phyloP scores from a whole-genome alignment of 495 filamentous ascomycete genomes.

The Schizothecium vesticola region DNA sequence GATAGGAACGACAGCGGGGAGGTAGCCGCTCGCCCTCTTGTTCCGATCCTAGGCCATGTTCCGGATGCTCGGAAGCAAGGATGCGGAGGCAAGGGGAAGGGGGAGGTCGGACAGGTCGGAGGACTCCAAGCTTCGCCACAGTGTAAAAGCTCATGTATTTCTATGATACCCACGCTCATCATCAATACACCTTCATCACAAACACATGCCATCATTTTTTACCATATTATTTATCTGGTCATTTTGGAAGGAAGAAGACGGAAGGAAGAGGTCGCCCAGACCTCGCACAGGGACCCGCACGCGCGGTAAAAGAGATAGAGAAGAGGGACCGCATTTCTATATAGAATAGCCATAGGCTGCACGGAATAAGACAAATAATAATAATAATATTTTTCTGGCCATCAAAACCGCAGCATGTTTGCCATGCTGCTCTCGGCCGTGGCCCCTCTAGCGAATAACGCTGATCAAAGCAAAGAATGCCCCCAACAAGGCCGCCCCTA shows the following conservation, averaged over 20 bases:
- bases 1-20: neutral
- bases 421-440: constrained; percentile 1
- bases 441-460: neutral
- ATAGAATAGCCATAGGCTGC: too few relatives aligned
- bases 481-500: neutral
- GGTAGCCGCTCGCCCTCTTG: neutral
- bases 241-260: too few relatives aligned
- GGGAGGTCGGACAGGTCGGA: neutral
- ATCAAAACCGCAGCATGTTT: neutral
- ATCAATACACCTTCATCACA: neutral
- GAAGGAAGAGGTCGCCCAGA: too few relatives aligned
- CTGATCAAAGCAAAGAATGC: constrained; percentile 3
- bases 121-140: neutral
- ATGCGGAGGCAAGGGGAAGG: neutral
- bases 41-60: neutral
- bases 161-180: neutral
- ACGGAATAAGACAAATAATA: too few relatives aligned
- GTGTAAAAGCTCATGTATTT: neutral
- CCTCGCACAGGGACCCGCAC: too few relatives aligned
- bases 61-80: neutral
- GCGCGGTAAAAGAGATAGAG: too few relatives aligned
- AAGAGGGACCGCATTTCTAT: too few relatives aligned
- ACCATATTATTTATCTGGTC: too few relatives aligned
- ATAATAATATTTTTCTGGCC: neutral
- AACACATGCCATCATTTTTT: neutral